Evolutionary conservation across 257 asterid species (phyloP).

Genomic region (Jasminum sambac): DNA sequence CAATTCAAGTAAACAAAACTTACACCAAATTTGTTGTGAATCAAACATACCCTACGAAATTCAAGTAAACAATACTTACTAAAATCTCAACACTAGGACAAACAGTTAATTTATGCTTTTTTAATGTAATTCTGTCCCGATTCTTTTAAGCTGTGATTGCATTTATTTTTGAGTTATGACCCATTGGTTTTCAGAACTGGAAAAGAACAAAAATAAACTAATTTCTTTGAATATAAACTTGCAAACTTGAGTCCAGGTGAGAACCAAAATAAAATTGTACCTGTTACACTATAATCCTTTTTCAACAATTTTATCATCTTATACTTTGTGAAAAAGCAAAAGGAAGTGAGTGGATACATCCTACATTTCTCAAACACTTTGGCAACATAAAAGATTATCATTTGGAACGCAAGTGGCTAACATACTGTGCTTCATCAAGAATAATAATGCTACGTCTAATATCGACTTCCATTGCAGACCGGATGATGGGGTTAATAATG

Average conservation of each 20-base stretch:
- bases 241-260: constrained; percentile 13
- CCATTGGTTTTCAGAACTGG: background rate
- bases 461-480: constrained; percentile 89
- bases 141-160: constrained; percentile 12
- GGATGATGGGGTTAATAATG: constrained; percentile 72
- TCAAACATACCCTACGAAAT: no score
- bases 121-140: constrained; percentile 2
- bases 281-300: background rate
- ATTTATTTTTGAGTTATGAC: background rate
- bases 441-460: constrained; percentile 70
- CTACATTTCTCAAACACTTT: constrained; percentile 22
- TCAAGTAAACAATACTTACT: constrained; percentile 21
- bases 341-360: constrained; percentile 9
- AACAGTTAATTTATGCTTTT: constrained; percentile 9
- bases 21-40: no score
- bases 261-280: constrained; percentile 9
- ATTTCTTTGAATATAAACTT: background rate
- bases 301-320: constrained; percentile 14
- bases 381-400: constrained; percentile 12
- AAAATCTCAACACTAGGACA: background rate
- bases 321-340: constrained; percentile 13
- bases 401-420: constrained; percentile 24
- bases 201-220: background rate
- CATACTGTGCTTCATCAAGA: constrained; percentile 99
- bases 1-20: no score